phyloP scores from a whole-genome alignment of 768 basidiomycete species.

The Tricholoma flavovirens region DNA sequence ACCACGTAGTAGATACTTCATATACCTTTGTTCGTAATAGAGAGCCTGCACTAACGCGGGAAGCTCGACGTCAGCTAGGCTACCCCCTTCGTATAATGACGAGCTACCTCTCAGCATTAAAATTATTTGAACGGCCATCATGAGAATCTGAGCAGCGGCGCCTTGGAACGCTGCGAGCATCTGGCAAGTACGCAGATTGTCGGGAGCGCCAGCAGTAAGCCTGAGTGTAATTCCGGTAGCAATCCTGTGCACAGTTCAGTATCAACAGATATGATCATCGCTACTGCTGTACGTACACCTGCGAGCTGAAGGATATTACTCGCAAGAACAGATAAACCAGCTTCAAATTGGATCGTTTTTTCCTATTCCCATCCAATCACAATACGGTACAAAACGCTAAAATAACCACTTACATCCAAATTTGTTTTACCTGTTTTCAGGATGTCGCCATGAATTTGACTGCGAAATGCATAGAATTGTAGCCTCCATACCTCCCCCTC shows the following conservation, averaged over 20 bases:
- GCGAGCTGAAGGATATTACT: slow-evolving; percentile 10
- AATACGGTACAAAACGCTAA: background rate
- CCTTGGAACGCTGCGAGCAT: slow-evolving; percentile 15
- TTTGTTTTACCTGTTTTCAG: slow-evolving; percentile 12
- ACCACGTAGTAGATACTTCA: slow-evolving; percentile 9
- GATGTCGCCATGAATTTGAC: background rate
- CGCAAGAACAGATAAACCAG: slow-evolving; percentile 17
- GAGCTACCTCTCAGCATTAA: slow-evolving; percentile 18
- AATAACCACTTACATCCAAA: slow-evolving; percentile 16
- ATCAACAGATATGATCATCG: background rate
- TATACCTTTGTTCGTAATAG: slow-evolving; percentile 10
- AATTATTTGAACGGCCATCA: slow-evolving; percentile 17
- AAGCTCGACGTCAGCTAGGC: background rate
- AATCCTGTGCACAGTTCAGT: slow-evolving; percentile 3
- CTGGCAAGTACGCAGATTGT: slow-evolving; percentile 4
- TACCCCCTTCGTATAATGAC: background rate
- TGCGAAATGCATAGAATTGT: background rate
- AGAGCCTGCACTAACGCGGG: slow-evolving; percentile 17
- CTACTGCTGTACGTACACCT: slow-evolving; percentile 12
- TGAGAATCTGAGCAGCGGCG: slow-evolving; percentile 14
- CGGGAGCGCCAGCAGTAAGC: slow-evolving; percentile 5
- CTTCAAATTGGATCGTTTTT: slow-evolving; percentile 18
- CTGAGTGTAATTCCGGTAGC: slow-evolving; percentile 11
- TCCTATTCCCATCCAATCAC: slow-evolving; percentile 4
- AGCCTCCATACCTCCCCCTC: slow-evolving; percentile 14